These are phyloP conservation scores for Penicillium argentinense DNA, from an alignment of 495 filamentous ascomycete genomes.

Conservation along the genomic window DNA sequence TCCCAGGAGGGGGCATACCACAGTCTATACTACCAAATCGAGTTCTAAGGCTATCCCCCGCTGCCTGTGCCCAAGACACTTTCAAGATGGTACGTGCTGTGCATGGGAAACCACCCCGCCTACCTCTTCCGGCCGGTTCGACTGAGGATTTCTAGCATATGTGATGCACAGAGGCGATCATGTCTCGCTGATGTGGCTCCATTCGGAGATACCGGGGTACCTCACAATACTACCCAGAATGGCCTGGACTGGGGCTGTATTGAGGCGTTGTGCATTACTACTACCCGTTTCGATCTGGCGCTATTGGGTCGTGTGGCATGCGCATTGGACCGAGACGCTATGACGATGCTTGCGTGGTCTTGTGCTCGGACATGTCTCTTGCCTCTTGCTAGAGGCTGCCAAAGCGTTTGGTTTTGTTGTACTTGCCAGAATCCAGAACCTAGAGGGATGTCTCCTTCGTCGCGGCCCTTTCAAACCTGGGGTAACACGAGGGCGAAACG, in stretches of 20 bases:
- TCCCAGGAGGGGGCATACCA: not conserved
- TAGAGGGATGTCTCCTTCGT: slow-evolving; percentile 1
- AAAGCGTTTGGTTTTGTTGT: no score
- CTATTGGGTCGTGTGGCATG: slow-evolving; percentile 20
- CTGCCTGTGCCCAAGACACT: slow-evolving; percentile 6
- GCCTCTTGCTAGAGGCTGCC: no score
- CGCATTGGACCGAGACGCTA: slow-evolving; percentile 10
- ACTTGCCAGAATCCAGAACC: not conserved
- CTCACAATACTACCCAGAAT: no score
- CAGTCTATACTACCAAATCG: not conserved
- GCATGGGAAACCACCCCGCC: not conserved
- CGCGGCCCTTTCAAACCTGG: slow-evolving; percentile 3
- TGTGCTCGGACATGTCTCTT: not conserved
- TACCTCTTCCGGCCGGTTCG: not conserved
- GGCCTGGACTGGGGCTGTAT: not conserved
- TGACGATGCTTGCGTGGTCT: slow-evolving; percentile 6
- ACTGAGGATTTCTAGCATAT: slow-evolving; percentile 13
- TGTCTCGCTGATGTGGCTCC: not conserved
- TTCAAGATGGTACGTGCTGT: slow-evolving; percentile 4
- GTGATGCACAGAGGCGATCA: slow-evolving; percentile 15
- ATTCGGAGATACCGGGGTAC: not conserved
- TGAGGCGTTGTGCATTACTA: not conserved
- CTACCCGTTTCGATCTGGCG: not conserved
- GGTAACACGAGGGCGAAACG: slow-evolving; percentile 14
- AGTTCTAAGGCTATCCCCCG: slow-evolving; percentile 5